A percentile compares a stretch with the other conserved stretches of the same genome.
phyloP scores from a whole-genome alignment of 768 basidiomycete species.

The Mycena kentingensis region DNA sequence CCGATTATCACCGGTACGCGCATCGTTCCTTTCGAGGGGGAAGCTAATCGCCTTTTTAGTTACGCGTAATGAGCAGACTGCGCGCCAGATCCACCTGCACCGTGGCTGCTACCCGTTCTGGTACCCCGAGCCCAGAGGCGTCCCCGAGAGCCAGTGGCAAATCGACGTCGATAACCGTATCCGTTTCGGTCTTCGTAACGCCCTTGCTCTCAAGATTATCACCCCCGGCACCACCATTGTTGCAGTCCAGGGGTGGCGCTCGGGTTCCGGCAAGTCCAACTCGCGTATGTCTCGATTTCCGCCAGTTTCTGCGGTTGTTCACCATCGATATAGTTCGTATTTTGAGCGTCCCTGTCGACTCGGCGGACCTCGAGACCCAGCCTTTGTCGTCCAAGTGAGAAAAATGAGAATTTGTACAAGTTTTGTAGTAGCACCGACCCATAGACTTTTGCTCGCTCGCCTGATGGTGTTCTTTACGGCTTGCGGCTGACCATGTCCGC shows the following conservation, averaged over 20 bases:
- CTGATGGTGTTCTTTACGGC: conserved; percentile 23
- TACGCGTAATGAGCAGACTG: conserved; percentile 93
- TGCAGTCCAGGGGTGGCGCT: conserved; percentile 99
- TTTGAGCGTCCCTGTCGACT: conserved; percentile 79
- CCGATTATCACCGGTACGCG: conserved; percentile 90
- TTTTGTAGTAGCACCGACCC: background rate
- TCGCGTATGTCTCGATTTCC: conserved; percentile 37
- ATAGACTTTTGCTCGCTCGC: background rate
- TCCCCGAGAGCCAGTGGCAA: conserved; percentile 92
- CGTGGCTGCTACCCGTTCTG: conserved; percentile 97
- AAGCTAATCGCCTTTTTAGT: conserved; percentile 48
- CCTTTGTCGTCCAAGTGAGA: conserved; percentile 41
- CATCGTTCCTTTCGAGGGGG: background rate
- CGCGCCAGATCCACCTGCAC: conserved; percentile 95
- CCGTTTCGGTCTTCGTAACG: conserved; percentile 84
- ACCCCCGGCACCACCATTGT: conserved; percentile 86
- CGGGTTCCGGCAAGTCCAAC: conserved; percentile 95
- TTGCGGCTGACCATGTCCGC: too few relatives aligned
- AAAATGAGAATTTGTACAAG: conserved; percentile 29
- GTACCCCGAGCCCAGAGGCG: conserved; percentile 93
- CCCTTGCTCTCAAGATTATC: conserved; percentile 82
- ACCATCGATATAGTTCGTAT: conserved; percentile 57
- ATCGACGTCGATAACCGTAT: conserved; percentile 93
- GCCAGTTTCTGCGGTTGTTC: background rate
- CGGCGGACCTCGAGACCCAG: conserved; percentile 76